These are phyloP conservation scores for Cynara cardunculus DNA, from an alignment of 129 eudicot genomes.

Conservation along the genomic window DNA sequence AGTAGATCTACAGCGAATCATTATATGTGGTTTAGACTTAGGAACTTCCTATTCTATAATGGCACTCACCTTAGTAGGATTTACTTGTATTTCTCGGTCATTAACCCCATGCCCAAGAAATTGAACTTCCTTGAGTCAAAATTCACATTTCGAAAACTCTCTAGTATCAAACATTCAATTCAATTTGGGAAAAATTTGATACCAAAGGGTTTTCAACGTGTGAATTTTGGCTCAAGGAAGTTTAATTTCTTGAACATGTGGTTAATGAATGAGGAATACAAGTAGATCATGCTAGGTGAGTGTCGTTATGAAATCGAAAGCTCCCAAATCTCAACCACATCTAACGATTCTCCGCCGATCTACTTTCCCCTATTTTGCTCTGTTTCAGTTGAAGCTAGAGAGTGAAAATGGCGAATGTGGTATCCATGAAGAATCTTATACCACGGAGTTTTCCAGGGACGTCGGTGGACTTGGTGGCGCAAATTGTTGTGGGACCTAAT, in stretches of 20 bases:
- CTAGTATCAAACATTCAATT: background rate
- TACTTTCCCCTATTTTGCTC: constrained; percentile 4
- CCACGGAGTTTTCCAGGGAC: constrained; percentile 55
- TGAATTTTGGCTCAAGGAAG: background rate
- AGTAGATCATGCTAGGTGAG: background rate
- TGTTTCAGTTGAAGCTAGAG: constrained; percentile 5
- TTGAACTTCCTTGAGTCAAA: background rate
- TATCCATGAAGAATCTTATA: constrained; percentile 32
- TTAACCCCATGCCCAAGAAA: background rate
- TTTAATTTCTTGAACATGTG: background rate
- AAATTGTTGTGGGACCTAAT: constrained; percentile 58
- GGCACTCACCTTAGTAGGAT: background rate
- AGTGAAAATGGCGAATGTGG: constrained; percentile 49
- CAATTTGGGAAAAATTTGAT: background rate
- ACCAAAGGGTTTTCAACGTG: background rate
- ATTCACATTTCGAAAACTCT: background rate
- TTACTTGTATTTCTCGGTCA: background rate
- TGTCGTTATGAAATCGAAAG: background rate
- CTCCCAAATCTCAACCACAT: constrained; percentile 12
- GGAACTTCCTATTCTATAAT: background rate
- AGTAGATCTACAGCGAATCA: background rate
- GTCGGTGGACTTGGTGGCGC: constrained; percentile 46
- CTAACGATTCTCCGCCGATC: background rate
- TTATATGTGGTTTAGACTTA: constrained; percentile 10
- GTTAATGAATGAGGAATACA: background rate